Evolutionary conservation across 108 stramenopile species (phyloP).

Genomic region (Nitzschia inconspicua): DNA sequence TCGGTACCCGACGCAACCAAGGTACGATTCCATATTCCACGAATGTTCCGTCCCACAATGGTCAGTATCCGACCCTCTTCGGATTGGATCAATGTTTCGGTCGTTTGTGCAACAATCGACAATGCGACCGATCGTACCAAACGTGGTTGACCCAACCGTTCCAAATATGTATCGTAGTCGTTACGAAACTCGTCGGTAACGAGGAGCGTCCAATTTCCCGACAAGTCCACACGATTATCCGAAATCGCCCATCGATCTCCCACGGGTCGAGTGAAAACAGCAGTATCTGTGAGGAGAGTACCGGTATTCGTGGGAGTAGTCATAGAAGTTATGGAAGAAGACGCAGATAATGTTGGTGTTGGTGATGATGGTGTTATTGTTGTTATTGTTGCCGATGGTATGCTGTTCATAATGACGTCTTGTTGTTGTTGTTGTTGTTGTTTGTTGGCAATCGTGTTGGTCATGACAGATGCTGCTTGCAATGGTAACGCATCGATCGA

Average conservation of each 20-base stretch:
- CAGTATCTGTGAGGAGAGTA: no score
- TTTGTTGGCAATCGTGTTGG: no score
- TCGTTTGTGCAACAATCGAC: slow-evolving; percentile 63
- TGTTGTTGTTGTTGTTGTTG: no score
- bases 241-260: slow-evolving; percentile 66
- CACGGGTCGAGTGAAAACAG: slow-evolving; percentile 13
- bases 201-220: slow-evolving; percentile 70
- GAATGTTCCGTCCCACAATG: slow-evolving; percentile 61
- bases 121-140: slow-evolving; percentile 68
- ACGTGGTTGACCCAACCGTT: slow-evolving; percentile 67
- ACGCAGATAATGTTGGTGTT: no score
- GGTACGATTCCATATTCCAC: slow-evolving; percentile 78
- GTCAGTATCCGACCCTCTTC: slow-evolving; percentile 51
- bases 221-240: slow-evolving; percentile 49
- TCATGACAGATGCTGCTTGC: not conserved
- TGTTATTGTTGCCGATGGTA: not conserved
- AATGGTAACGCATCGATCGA: not conserved
- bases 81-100: slow-evolving; percentile 61
- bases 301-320: not conserved
- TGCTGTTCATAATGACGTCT: no score
- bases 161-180: slow-evolving; percentile 71
- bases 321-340: no score
- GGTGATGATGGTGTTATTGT: no score
- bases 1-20: slow-evolving; percentile 59
- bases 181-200: slow-evolving; percentile 65